Evolutionary conservation across 2,329 filamentous ascomycete genomes (phyloP), one percentile per base, ranked within the genome.

Genomic region (Paraphaeosphaeria minitans): DNA sequence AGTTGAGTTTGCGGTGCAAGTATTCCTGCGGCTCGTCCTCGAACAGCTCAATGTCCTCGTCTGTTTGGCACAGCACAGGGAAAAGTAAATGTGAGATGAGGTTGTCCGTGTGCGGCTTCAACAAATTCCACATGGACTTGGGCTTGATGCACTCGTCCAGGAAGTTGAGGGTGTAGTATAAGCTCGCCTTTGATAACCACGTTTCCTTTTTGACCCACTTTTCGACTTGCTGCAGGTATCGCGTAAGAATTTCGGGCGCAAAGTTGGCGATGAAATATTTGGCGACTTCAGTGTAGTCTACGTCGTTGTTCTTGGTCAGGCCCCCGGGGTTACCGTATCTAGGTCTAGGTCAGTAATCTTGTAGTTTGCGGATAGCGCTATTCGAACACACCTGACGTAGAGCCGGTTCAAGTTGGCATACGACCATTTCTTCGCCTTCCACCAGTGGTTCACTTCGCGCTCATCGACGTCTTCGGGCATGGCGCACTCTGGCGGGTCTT

Each of bases 401-500:
- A 99, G 86, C 62, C 95, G 87, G 81, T 99, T 99, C 68, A 99
- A 80, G 78, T 98, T 98, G 72, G 95, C 96, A 78, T 97, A 99
- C 14, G 94, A 91, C 95, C 95, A 98, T 80, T 99, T 99, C 88
- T 98, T 98, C 64, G 93, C 91, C 83, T 98, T 99, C 94, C 94
- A 99, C 94, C 95, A 99, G 77, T 97, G 93, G 75, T 97, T 93
- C 70, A 89, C 86, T 78, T 98, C 95, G 58, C 95, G 87, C 73
- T 98, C 94, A 58, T 92, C 88, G 53, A 89, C 80, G 60, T 91
- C 91, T 60, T 96, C 92, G 58, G 83, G 78, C 85, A 98, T 88
- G 37, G 93, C 89, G 67, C 84, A 87, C 56, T 90, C 84, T 4
- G 95, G 95, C 37, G 91, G 88, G 22, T 89, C 82, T 79, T 98